Conservation (phyloP, 495 filamentous ascomycete genomes). For the Xylaria sp. region DNA sequence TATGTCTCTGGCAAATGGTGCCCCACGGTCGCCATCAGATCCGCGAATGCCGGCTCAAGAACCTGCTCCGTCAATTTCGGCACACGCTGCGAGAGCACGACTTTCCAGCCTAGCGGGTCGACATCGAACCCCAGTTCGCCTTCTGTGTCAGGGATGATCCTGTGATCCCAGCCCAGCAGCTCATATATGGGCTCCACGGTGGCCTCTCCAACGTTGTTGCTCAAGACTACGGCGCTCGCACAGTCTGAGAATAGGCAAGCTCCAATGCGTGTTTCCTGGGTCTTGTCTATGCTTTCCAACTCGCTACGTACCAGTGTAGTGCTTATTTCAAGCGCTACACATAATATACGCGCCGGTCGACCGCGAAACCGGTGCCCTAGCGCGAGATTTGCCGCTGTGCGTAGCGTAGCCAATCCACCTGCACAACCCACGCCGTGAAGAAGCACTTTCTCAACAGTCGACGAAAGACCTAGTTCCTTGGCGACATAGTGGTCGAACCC, state of each 20-base stretch:
- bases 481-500: slow-evolving; percentile 71
- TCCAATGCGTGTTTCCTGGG: slow-evolving; percentile 63
- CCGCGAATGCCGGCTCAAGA: slow-evolving; percentile 57
- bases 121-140: slow-evolving; percentile 66
- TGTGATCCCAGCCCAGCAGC: slow-evolving; percentile 65
- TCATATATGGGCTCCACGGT: slow-evolving; percentile 56
- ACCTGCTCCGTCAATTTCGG: slow-evolving; percentile 57
- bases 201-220: slow-evolving; percentile 57
- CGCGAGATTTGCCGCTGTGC: slow-evolving; percentile 67
- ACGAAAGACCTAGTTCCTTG: slow-evolving; percentile 57
- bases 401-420: slow-evolving; percentile 68
- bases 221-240: slow-evolving; percentile 64
- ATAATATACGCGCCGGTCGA: slow-evolving; percentile 62
- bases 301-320: slow-evolving; percentile 65
- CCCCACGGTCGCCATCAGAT: slow-evolving; percentile 51
- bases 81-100: slow-evolving; percentile 63
- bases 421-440: slow-evolving; percentile 67
- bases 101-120: slow-evolving; percentile 67
- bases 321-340: slow-evolving; percentile 67
- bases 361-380: slow-evolving; percentile 60
- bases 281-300: slow-evolving; percentile 59
- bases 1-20: slow-evolving; percentile 48
- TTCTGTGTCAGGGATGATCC: slow-evolving; percentile 61
- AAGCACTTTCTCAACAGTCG: slow-evolving; percentile 62
- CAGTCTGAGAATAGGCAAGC: slow-evolving; percentile 69